A percentile compares a stretch with the other conserved stretches of the same genome.
These are phyloP conservation scores for Aspergillus asperescens DNA, from an alignment of 495 filamentous ascomycete genomes.

Conservation along the genomic window DNA sequence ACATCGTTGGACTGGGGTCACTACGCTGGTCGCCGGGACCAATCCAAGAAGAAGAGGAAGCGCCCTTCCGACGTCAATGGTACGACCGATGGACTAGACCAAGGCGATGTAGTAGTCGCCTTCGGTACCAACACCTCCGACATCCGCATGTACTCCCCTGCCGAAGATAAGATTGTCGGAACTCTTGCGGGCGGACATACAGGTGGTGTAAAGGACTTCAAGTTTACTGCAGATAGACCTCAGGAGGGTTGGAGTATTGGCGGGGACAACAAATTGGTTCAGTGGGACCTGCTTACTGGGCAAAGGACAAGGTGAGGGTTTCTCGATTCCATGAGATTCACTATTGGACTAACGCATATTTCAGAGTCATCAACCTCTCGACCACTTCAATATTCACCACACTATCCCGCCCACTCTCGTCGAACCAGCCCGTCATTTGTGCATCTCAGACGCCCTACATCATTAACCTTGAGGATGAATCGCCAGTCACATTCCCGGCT, in stretches of 20 bases:
- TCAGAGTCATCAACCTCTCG: constrained; percentile 46
- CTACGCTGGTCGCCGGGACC: constrained; percentile 28
- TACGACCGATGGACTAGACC: constrained; percentile 28
- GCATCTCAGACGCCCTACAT: constrained; percentile 53
- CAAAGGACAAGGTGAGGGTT: constrained; percentile 40
- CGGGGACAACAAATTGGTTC: constrained; percentile 54
- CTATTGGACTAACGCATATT: constrained; percentile 7
- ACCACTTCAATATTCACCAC: constrained; percentile 36
- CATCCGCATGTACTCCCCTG: constrained; percentile 50
- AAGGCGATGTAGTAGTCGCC: constrained; percentile 47
- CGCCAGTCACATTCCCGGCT: constrained; percentile 44
- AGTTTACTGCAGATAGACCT: constrained; percentile 44
- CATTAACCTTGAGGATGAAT: constrained; percentile 42
- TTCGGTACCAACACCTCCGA: constrained; percentile 51
- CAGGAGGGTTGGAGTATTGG: constrained; percentile 56
- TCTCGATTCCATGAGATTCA: constrained; percentile 3
- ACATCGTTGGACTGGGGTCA: constrained; percentile 58
- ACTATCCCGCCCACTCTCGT: constrained; percentile 39
- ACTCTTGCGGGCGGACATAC: constrained; percentile 48
- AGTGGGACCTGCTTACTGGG: constrained; percentile 52
- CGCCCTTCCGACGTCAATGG: constrained; percentile 45
- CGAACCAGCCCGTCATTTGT: constrained; percentile 45
- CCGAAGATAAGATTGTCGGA: constrained; percentile 47
- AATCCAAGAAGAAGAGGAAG: constrained; percentile 56
- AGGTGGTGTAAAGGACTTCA: constrained; percentile 52